Evolutionary conservation across 2,329 filamentous ascomycete genomes (phyloP).

Genomic region (Penicillium thymicola): DNA sequence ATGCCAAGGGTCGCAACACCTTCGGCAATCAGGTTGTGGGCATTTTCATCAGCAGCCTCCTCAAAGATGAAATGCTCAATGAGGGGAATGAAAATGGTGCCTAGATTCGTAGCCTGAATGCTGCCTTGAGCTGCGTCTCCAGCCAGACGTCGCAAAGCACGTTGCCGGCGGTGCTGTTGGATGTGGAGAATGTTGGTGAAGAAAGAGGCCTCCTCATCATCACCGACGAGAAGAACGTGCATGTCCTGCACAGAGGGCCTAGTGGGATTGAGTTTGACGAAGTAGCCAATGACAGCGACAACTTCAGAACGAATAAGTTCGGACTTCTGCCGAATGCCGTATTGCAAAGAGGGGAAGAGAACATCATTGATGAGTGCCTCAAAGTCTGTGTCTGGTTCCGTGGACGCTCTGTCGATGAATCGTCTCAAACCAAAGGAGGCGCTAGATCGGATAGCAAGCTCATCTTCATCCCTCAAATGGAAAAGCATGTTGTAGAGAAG

Average conservation of each 20-base stretch:
- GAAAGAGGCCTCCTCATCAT: slow-evolving; percentile 80
- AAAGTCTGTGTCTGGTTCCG: slow-evolving; percentile 41
- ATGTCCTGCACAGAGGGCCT: slow-evolving; percentile 75
- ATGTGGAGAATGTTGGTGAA: slow-evolving; percentile 92
- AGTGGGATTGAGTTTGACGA: slow-evolving; percentile 67
- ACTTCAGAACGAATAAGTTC: slow-evolving; percentile 84
- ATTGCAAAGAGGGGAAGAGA: slow-evolving; percentile 72
- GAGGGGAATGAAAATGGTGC: slow-evolving; percentile 83
- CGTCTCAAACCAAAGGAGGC: slow-evolving; percentile 76
- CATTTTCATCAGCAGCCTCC: slow-evolving; percentile 68
- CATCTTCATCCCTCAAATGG: slow-evolving; percentile 80
- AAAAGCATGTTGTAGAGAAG: slow-evolving; percentile 86
- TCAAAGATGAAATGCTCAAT: slow-evolving; percentile 94
- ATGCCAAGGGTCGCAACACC: slow-evolving; percentile 75
- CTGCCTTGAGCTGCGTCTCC: slow-evolving; percentile 61
- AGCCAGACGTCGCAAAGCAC: slow-evolving; percentile 75
- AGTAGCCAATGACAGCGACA: slow-evolving; percentile 71
- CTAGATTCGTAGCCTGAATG: slow-evolving; percentile 73
- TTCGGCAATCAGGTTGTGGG: slow-evolving; percentile 82
- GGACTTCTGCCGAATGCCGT: slow-evolving; percentile 71
- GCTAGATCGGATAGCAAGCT: slow-evolving; percentile 80
- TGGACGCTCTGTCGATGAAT: slow-evolving; percentile 65
- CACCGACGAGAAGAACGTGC: slow-evolving; percentile 62
- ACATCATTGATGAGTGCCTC: slow-evolving; percentile 62
- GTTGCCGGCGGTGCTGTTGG: slow-evolving; percentile 78